Evolutionary conservation across 495 filamentous ascomycete species (phyloP).

Genomic region (Xylaria castorea): DNA sequence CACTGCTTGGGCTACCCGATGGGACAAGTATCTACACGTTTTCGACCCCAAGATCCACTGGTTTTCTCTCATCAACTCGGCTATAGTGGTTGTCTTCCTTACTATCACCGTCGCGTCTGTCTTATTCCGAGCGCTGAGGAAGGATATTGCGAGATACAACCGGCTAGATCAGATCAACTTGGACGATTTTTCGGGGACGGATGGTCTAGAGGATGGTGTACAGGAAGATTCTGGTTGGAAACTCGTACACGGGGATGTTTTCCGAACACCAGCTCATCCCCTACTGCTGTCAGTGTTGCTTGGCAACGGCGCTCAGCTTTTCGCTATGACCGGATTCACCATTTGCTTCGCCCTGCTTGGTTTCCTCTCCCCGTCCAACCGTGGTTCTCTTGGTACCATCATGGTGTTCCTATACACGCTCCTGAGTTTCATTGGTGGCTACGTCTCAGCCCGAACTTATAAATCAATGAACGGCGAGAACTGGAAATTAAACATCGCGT

Average conservation of each 20-base stretch:
- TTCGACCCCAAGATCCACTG: conserved; percentile 97
- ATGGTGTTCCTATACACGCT: conserved; percentile 92
- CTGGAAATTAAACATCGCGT: conserved; percentile 91
- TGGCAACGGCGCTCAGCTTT: conserved; percentile 93
- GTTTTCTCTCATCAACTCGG: conserved; percentile 95
- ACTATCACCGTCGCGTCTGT: conserved; percentile 89
- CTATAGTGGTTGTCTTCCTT: conserved; percentile 90
- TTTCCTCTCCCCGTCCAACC: conserved; percentile 92
- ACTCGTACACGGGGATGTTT: conserved; percentile 96
- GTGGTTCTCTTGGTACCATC: conserved; percentile 88
- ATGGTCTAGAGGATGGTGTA: conserved; percentile 84
- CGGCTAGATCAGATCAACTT: conserved; percentile 84
- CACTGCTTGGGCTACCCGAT: conserved; percentile 92
- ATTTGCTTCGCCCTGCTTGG: conserved; percentile 93
- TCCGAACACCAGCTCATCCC: conserved; percentile 82
- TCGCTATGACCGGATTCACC: conserved; percentile 95
- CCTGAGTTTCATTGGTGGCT: conserved; percentile 92
- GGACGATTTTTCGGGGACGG: conserved; percentile 80
- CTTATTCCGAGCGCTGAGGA: conserved; percentile 81
- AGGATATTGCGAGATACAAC: conserved; percentile 97
- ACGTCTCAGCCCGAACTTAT: conserved; percentile 86
- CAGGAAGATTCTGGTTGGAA: conserved; percentile 99
- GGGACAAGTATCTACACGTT: conserved; percentile 97
- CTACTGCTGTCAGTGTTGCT: conserved; percentile 86
- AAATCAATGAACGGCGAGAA: conserved; percentile 89